Conservation (phyloP, 2,329 filamentous ascomycete species). For the Arthrobotrys pseudoclavata region DNA sequence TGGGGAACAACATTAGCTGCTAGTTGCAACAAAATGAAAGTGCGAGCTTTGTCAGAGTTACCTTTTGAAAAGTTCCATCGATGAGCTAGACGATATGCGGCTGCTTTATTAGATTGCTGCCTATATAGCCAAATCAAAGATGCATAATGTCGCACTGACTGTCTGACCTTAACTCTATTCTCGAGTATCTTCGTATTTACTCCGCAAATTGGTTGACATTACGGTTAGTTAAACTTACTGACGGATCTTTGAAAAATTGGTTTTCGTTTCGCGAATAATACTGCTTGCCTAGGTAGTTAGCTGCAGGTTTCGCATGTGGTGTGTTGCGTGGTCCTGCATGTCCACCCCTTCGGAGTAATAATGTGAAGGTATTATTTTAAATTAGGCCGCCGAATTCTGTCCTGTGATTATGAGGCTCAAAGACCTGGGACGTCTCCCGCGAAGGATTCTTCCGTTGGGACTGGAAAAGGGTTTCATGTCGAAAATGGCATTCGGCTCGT, state of each 20-base stretch:
- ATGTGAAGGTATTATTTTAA: background rate
- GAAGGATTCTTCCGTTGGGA: background rate
- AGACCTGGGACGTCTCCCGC: background rate
- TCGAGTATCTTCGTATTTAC: background rate
- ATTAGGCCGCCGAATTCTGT: background rate
- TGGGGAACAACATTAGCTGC: constrained; percentile 6
- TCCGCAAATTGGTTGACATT: constrained; percentile 6
- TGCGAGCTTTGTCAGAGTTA: constrained; percentile 28
- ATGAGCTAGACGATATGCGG: constrained; percentile 2
- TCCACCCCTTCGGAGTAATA: constrained; percentile 23
- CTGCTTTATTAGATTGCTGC: constrained; percentile 11
- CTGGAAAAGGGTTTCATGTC: background rate
- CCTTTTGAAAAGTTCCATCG: constrained; percentile 11
- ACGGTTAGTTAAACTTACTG: background rate
- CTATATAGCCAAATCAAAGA: constrained; percentile 1
- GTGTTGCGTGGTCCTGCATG: constrained; percentile 14
- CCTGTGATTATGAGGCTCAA: constrained; percentile 1
- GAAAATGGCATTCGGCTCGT: constrained; percentile 22
- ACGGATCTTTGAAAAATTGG: background rate
- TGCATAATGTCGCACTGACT: constrained; percentile 42
- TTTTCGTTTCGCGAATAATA: constrained; percentile 3
- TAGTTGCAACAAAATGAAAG: background rate
- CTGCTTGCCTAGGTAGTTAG: background rate
- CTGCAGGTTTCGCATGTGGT: constrained; percentile 1
- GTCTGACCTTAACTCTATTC: constrained; percentile 25